Evolutionary conservation across 2,329 filamentous ascomycete genomes (phyloP).

Genomic region (Aspergillus caelatus): DNA sequence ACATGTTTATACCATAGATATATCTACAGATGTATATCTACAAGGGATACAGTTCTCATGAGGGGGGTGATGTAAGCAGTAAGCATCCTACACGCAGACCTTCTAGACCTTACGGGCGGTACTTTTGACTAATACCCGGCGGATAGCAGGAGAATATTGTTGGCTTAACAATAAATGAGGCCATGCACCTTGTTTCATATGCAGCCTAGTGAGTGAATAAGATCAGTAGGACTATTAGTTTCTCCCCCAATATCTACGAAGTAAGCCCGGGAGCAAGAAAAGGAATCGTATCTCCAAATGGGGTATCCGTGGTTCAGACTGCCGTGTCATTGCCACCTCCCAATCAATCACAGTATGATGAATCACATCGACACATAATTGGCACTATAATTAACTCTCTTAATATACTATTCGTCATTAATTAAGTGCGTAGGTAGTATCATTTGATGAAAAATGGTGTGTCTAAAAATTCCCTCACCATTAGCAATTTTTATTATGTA

Average conservation of each 20-base stretch:
- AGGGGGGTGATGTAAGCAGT: neutral
- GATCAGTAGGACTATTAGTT: neutral
- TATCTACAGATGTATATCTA: neutral
- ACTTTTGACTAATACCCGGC: slow-evolving; percentile 12
- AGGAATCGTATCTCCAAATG: slow-evolving; percentile 4
- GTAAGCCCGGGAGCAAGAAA: neutral
- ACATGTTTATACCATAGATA: neutral
- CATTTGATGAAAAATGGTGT: neutral
- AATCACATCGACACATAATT: slow-evolving; percentile 17
- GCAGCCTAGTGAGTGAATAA: neutral
- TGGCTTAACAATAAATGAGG: slow-evolving; percentile 17
- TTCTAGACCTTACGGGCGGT: neutral
- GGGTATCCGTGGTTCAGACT: slow-evolving; percentile 12
- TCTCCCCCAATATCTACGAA: neutral
- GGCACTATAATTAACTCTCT: neutral
- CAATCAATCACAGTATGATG: slow-evolving; percentile 21
- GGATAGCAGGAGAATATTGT: slow-evolving; percentile 12
- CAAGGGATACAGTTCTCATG: neutral
- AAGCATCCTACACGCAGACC: neutral
- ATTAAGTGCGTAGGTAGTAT: neutral
- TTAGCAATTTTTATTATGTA: neutral
- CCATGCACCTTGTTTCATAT: slow-evolving; percentile 24
- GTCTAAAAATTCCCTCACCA: neutral
- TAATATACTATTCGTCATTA: neutral
- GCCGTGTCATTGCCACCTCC: slow-evolving; percentile 15